Conservation (phyloP, 2,329 filamentous ascomycete species). For the Fusarium floridanum region DNA sequence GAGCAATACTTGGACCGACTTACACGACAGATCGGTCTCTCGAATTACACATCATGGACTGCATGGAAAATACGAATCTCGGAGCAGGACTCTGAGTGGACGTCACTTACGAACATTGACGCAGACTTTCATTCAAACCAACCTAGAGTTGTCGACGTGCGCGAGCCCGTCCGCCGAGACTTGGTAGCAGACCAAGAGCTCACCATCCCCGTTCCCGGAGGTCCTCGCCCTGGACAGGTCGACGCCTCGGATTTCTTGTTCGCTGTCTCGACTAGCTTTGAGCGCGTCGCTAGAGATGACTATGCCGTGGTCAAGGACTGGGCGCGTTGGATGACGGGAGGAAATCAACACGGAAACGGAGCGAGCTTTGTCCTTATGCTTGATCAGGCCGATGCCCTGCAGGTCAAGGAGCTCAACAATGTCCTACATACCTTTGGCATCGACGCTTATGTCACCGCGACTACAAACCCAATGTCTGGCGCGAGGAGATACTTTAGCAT, state of each 20-base stretch:
- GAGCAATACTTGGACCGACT: conserved; percentile 51
- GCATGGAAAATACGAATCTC: conserved; percentile 51
- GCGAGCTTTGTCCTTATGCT: conserved; percentile 58
- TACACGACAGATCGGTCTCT: conserved; percentile 45
- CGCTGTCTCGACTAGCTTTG: conserved; percentile 59
- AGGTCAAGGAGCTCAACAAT: conserved; percentile 50
- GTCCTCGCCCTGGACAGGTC: conserved; percentile 48
- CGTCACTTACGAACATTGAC: conserved; percentile 48
- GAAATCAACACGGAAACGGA: conserved; percentile 56
- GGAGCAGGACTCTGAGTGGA: conserved; percentile 45
- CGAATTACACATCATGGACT: conserved; percentile 51
- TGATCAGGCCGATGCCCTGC: conserved; percentile 52
- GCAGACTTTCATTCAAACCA: conserved; percentile 49
- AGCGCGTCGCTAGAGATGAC: conserved; percentile 54
- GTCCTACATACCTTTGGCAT: conserved; percentile 55
- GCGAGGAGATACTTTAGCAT: conserved; percentile 56
- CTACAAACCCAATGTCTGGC: conserved; percentile 49
- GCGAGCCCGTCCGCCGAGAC: conserved; percentile 40
- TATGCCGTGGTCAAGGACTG: conserved; percentile 57
- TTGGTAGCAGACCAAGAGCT: conserved; percentile 49
- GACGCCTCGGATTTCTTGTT: conserved; percentile 59
- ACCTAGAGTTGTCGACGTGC: conserved; percentile 46
- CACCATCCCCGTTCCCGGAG: conserved; percentile 50
- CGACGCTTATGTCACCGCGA: conserved; percentile 53
- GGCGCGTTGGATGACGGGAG: conserved; percentile 61